Evolutionary conservation across 768 basidiomycete genomes (phyloP).

Genomic region (Leccinum longicurvipes): DNA sequence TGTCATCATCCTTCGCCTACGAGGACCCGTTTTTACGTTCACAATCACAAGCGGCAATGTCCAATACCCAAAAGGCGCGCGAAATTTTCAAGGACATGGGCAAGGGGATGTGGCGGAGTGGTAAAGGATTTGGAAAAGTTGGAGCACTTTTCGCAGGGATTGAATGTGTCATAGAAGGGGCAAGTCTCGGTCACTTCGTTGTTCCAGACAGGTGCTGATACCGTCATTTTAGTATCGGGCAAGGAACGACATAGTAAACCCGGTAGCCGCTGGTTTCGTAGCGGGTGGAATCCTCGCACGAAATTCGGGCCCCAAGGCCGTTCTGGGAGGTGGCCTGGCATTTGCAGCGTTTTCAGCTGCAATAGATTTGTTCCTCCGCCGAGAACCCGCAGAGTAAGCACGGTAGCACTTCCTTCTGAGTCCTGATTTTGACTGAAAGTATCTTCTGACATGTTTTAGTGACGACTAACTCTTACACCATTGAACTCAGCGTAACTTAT

Average conservation of each 20-base stretch:
- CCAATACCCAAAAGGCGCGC: slow-evolving; percentile 71
- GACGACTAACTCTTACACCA: slow-evolving; percentile 44
- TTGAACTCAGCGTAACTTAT: too few relatives aligned
- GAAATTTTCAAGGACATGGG: slow-evolving; percentile 95
- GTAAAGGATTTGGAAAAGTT: slow-evolving; percentile 92
- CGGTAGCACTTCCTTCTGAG: not conserved
- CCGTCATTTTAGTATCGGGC: slow-evolving; percentile 73
- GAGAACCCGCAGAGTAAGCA: slow-evolving; percentile 76
- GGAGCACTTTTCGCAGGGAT: slow-evolving; percentile 93
- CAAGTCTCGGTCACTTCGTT: slow-evolving; percentile 40
- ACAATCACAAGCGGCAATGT: slow-evolving; percentile 53
- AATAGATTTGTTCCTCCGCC: slow-evolving; percentile 79
- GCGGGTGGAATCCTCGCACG: slow-evolving; percentile 87
- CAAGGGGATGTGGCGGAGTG: slow-evolving; percentile 82
- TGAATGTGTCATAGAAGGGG: slow-evolving; percentile 94
- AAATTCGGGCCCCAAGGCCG: slow-evolving; percentile 82
- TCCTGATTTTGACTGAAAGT: slow-evolving; percentile 12
- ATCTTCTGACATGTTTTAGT: slow-evolving; percentile 22
- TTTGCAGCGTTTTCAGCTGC: slow-evolving; percentile 93
- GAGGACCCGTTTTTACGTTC: slow-evolving; percentile 85
- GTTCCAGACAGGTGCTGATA: not conserved
- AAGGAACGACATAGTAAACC: slow-evolving; percentile 92
- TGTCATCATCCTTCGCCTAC: slow-evolving; percentile 93
- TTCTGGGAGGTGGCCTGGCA: slow-evolving; percentile 81
- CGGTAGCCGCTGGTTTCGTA: slow-evolving; percentile 81